A percentile compares a stretch with the other conserved stretches of the same genome.
Evolutionary conservation across 768 basidiomycete species (phyloP).

Genomic region (Lactarius psammicola): DNA sequence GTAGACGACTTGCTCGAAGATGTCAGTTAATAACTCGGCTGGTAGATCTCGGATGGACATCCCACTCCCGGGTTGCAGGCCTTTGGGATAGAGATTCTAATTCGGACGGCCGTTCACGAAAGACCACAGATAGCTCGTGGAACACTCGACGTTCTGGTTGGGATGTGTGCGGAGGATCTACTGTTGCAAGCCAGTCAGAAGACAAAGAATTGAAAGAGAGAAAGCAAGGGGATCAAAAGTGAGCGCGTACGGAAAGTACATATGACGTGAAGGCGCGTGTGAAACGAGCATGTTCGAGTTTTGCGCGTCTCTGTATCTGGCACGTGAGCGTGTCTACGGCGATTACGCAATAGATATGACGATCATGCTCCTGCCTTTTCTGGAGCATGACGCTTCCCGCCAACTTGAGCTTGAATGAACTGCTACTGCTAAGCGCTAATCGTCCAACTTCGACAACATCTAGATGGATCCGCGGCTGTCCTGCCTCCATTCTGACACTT

Average conservation of each 20-base stretch:
- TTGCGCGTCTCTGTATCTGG: neutral
- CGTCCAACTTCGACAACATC: too few relatives aligned
- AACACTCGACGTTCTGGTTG: neutral
- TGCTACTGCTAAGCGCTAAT: too few relatives aligned
- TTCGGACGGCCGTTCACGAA: neutral
- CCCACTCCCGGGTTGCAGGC: neutral
- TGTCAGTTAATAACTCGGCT: conserved; percentile 65
- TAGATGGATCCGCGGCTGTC: too few relatives aligned
- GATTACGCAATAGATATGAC: neutral
- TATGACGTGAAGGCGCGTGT: neutral
- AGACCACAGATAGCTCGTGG: neutral
- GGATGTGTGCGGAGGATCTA: too few relatives aligned
- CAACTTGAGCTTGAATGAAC: too few relatives aligned
- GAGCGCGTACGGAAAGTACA: conserved; percentile 5
- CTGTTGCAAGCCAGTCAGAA: neutral
- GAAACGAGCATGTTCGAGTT: neutral
- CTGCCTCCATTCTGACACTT: too few relatives aligned
- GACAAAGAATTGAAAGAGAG: neutral
- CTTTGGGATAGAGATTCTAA: neutral
- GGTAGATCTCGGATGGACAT: conserved; percentile 45
- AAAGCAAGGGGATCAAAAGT: neutral
- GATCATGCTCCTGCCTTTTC: too few relatives aligned
- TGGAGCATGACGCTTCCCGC: too few relatives aligned
- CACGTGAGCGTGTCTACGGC: neutral
- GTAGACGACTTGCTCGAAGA: conserved; percentile 69